phyloP scores from a whole-genome alignment of 148 eudicot species.

The Polygonum maritimum region DNA sequence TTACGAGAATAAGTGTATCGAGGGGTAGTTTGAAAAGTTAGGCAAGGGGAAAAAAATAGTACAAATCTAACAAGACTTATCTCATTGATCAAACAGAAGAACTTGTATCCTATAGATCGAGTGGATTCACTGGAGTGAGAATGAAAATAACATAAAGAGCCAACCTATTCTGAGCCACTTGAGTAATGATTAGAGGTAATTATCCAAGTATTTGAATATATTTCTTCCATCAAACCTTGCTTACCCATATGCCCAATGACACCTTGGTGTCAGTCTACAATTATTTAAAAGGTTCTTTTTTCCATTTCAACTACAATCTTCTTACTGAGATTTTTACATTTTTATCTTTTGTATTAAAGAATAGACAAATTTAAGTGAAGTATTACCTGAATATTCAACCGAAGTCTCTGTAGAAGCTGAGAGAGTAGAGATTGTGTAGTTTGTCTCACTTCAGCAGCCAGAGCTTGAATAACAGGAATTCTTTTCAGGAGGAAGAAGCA shows the following conservation, averaged over 20 bases:
- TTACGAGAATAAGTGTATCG: not conserved
- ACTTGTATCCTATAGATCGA: not conserved
- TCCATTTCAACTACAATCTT: not conserved
- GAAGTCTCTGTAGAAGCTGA: constrained; percentile 92
- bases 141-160: not conserved
- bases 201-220: not conserved
- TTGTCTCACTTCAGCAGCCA: constrained; percentile 80
- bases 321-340: not conserved
- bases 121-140: not conserved
- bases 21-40: not conserved
- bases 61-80: not conserved
- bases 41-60: not conserved
- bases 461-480: constrained; percentile 78
- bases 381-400: constrained; percentile 85
- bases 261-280: not conserved
- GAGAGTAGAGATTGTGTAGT: constrained; percentile 91
- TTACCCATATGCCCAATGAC: not conserved
- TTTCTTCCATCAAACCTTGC: not conserved
- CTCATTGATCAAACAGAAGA: not conserved
- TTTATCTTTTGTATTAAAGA: not conserved
- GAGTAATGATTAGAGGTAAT: not conserved
- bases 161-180: not conserved
- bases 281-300: not conserved
- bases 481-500: constrained; percentile 23
- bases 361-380: not conserved